A percentile compares a stretch with the other conserved stretches of the same genome.
phyloP scores from a whole-genome alignment of 1,284 basidiomycete genomes.

The Rhodotorula mucilaginosa region DNA sequence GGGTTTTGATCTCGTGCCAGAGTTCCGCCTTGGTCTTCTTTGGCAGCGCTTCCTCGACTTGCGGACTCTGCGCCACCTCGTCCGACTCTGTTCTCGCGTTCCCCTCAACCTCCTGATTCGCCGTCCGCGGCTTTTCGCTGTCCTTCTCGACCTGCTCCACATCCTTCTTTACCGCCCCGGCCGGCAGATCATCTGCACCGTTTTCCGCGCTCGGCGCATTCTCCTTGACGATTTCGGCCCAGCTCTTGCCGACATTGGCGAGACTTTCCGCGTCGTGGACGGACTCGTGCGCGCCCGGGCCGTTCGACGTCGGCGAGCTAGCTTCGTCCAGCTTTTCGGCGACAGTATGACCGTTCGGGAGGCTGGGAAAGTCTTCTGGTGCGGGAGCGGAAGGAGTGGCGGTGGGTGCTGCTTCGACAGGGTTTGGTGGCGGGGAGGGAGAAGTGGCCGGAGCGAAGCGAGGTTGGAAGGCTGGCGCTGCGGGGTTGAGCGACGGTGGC shows the following conservation, averaged over 20 bases:
- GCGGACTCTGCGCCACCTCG: not conserved
- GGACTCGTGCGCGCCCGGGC: not conserved
- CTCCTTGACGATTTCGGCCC: slow-evolving; percentile 52
- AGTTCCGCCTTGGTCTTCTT: slow-evolving; percentile 58
- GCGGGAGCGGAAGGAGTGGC: not conserved
- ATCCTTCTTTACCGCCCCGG: not conserved
- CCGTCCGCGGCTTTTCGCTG: not conserved
- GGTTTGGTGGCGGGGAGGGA: not conserved
- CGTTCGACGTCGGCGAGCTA: not conserved
- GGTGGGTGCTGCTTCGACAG: not conserved
- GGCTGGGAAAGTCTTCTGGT: not conserved
- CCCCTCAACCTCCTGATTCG: not conserved
- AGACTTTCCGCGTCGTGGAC: not conserved
- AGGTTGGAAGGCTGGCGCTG: slow-evolving; percentile 13
- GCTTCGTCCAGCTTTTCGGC: not conserved
- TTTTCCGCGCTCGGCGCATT: slow-evolving; percentile 14
- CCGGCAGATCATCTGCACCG: not conserved
- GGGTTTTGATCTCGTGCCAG: slow-evolving; percentile 78
- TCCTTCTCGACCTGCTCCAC: not conserved
- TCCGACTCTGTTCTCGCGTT: not conserved
- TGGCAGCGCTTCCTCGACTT: not conserved
- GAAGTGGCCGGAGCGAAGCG: not conserved
- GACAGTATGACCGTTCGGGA: not conserved
- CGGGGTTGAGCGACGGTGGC: slow-evolving; percentile 4
- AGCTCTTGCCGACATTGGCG: slow-evolving; percentile 50